A percentile compares a stretch with the other conserved stretches of the same genome.
These are phyloP conservation scores for Aureobasidium leucospermi DNA, from an alignment of 2,329 filamentous ascomycete species.

Conservation along the genomic window DNA sequence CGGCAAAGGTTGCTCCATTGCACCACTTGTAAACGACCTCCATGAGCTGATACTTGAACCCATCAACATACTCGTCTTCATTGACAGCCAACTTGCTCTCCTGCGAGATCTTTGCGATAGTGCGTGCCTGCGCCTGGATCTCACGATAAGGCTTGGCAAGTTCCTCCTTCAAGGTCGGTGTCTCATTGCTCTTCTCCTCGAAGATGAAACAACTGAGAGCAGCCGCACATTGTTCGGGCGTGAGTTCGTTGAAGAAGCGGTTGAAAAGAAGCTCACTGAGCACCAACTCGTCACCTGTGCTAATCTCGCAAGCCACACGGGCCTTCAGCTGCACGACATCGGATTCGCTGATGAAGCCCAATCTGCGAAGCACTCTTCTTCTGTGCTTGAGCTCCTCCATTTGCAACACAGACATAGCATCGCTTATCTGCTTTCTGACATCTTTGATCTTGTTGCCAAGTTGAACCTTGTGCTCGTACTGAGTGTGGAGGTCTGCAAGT, in stretches of 20 bases:
- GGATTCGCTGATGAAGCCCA: slow-evolving; percentile 91
- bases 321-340: slow-evolving; percentile 97
- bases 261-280: slow-evolving; percentile 92
- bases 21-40: slow-evolving; percentile 92
- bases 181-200: slow-evolving; percentile 84
- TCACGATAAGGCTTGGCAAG: slow-evolving; percentile 78
- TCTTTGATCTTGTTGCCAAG: slow-evolving; percentile 74
- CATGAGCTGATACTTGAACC: slow-evolving; percentile 93
- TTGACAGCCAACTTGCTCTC: slow-evolving; percentile 93
- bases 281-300: slow-evolving; percentile 89
- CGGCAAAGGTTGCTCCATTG: slow-evolving; percentile 78
- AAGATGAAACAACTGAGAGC: slow-evolving; percentile 93
- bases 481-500: slow-evolving; percentile 75
- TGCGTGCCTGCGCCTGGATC: slow-evolving; percentile 77
- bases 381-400: slow-evolving; percentile 93
- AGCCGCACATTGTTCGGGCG: slow-evolving; percentile 78
- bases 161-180: slow-evolving; percentile 67
- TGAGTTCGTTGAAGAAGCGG: slow-evolving; percentile 93
- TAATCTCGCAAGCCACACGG: slow-evolving; percentile 95
- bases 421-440: slow-evolving; percentile 77
- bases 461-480: slow-evolving; percentile 75
- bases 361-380: slow-evolving; percentile 86
- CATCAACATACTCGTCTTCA: slow-evolving; percentile 85
- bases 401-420: slow-evolving; percentile 81
- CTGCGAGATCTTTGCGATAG: slow-evolving; percentile 86